phyloP scores from a whole-genome alignment of 164 flowering plant species.

The Euptelea pleiosperma region DNA sequence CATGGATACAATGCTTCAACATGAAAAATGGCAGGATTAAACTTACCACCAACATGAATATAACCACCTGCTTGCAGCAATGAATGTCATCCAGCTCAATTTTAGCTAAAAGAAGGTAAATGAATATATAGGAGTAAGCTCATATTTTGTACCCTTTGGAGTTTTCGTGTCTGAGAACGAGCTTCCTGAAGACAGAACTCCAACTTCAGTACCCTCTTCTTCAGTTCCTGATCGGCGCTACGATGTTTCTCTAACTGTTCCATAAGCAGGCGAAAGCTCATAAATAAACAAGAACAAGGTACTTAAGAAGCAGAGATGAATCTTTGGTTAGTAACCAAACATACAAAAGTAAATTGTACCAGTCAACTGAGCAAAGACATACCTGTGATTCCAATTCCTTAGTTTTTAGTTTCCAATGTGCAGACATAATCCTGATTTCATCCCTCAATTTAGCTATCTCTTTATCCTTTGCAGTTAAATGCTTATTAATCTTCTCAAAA shows the following conservation, averaged over 20 bases:
- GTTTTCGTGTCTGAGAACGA: conserved; percentile 79
- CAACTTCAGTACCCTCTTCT: conserved; percentile 78
- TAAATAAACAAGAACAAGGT: not conserved
- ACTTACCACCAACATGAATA: too few species aligned
- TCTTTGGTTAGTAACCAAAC: not conserved
- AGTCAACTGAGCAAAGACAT: not conserved
- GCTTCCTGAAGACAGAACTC: conserved; percentile 93
- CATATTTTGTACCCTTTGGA: conserved; percentile 60
- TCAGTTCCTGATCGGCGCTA: conserved; percentile 77
- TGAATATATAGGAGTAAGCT: too few species aligned
- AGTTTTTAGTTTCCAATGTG: conserved; percentile 80
- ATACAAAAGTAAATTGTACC: not conserved
- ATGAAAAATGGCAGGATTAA: too few species aligned
- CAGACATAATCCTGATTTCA: conserved; percentile 71
- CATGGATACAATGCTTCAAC: too few species aligned
- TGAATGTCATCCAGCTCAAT: too few species aligned
- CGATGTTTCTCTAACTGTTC: conserved; percentile 80
- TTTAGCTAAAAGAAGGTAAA: too few species aligned
- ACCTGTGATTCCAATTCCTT: conserved; percentile 86
- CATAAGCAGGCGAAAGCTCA: not conserved
- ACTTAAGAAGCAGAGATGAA: not conserved
- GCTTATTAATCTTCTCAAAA: conserved; percentile 61
- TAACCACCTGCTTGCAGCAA: too few species aligned
- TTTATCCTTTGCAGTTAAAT: conserved; percentile 63
- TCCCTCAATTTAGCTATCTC: conserved; percentile 71